Evolutionary conservation across 2,329 filamentous ascomycete species (phyloP).

Genomic region (Aspergillus amoenus): DNA sequence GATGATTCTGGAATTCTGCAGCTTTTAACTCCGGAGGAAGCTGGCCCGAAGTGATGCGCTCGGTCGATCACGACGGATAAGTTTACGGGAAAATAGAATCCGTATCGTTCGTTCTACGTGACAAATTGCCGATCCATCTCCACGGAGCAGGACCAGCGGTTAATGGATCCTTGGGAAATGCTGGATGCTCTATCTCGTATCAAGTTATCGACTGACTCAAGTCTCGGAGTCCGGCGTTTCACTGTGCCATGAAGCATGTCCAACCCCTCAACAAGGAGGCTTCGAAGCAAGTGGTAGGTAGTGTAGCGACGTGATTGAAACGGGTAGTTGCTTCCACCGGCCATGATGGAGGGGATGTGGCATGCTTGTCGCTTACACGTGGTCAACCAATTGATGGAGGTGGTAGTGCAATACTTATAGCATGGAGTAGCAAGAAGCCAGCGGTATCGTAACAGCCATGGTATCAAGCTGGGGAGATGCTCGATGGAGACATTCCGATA

Average conservation of each 20-base stretch:
- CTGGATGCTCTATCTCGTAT: neutral
- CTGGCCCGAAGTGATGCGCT: conserved; percentile 14
- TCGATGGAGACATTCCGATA: conserved; percentile 10
- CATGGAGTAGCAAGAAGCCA: neutral
- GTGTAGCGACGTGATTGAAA: neutral
- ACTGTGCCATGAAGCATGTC: neutral
- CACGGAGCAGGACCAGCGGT: conserved; percentile 28
- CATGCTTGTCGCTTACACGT: conserved; percentile 4
- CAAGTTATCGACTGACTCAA: neutral
- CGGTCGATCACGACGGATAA: conserved; percentile 8
- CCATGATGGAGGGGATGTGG: neutral
- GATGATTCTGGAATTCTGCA: neutral
- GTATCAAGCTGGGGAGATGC: neutral
- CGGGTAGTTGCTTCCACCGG: neutral
- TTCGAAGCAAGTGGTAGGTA: neutral
- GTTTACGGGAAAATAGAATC: conserved; percentile 38
- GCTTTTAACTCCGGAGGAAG: conserved; percentile 23
- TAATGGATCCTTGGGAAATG: conserved; percentile 1
- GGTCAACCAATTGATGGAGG: neutral
- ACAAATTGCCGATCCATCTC: conserved; percentile 38
- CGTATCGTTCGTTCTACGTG: conserved; percentile 28
- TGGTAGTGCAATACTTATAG: neutral
- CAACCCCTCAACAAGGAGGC: neutral
- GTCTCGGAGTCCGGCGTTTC: neutral
- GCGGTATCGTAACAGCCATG: neutral